phyloP scores from a whole-genome alignment of 768 basidiomycete genomes.

The Phanerochaete carnosa region DNA sequence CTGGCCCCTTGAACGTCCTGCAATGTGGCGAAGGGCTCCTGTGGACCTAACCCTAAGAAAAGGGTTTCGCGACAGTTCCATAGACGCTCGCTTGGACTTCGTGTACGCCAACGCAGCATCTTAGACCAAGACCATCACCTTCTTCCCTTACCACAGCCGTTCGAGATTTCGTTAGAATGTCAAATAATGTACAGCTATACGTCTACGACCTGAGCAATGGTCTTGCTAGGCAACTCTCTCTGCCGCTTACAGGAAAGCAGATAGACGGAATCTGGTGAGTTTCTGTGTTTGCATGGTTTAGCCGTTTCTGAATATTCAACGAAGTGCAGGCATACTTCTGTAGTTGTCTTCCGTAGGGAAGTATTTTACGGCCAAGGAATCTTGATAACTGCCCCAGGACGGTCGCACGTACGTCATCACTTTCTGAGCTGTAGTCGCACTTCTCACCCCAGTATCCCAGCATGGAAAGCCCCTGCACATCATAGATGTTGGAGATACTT shows the following conservation, averaged over 20 bases:
- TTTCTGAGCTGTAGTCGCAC: not conserved
- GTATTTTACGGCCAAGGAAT: slow-evolving; percentile 92
- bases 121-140: not conserved
- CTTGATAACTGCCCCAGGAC: slow-evolving; percentile 62
- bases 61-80: not conserved
- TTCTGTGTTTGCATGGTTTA: not conserved
- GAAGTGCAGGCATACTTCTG: slow-evolving; percentile 78
- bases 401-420: slow-evolving; percentile 64
- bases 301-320: slow-evolving; percentile 7
- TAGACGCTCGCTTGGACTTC: not conserved
- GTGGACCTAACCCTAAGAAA: not conserved
- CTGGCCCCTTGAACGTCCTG: no score
- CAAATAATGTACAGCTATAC: slow-evolving; percentile 64
- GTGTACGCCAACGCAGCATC: not conserved
- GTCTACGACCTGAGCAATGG: slow-evolving; percentile 92
- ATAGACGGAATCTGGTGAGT: slow-evolving; percentile 91
- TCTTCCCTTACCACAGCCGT: not conserved
- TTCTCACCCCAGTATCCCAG: slow-evolving; percentile 31
- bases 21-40: no score
- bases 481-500: slow-evolving; percentile 75
- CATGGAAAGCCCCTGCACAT: slow-evolving; percentile 72
- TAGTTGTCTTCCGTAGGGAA: slow-evolving; percentile 85
- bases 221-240: slow-evolving; percentile 73
- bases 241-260: slow-evolving; percentile 80
- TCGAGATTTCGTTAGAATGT: slow-evolving; percentile 9